Conservation (phyloP, 805 yeast genomes). For the Geotrichum ghanense region DNA sequence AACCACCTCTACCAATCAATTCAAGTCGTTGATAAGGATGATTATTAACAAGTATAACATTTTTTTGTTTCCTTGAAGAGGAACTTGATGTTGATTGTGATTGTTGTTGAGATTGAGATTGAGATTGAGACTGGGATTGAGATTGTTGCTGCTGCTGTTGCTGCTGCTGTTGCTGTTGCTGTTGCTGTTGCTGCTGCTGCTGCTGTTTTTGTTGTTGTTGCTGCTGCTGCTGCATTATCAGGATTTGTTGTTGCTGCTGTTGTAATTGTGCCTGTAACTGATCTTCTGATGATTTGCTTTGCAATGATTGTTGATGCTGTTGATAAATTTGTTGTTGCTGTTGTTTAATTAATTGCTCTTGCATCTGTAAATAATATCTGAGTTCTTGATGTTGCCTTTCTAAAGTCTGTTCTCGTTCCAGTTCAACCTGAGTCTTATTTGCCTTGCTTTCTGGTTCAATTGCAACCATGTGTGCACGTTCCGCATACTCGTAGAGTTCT, state of each 20-base stretch:
- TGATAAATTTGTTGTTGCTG: constrained; percentile 3
- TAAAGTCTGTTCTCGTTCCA: constrained; percentile 2
- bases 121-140: background rate
- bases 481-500: constrained; percentile 1
- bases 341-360: background rate
- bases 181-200: constrained; percentile 4
- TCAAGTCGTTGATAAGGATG: constrained; percentile 63
- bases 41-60: constrained; percentile 39
- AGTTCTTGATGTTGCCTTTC: background rate
- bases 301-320: constrained; percentile 17
- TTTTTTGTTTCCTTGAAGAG: constrained; percentile 15
- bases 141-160: background rate
- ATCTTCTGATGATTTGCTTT: constrained; percentile 1
- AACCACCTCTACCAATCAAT: constrained; percentile 80
- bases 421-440: background rate
- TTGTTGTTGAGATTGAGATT: background rate
- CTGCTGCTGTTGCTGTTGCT: constrained; percentile 4
- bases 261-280: constrained; percentile 3
- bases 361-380: background rate
- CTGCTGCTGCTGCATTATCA: constrained; percentile 6
- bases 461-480: background rate
- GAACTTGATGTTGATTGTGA: constrained; percentile 3
- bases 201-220: constrained; percentile 2
- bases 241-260: constrained; percentile 2
- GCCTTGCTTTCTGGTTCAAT: background rate